Percentiles rank a stretch among this genome's conserved stretches.
These are phyloP conservation scores for Trichoderma cornu-damae DNA, from an alignment of 2,329 filamentous ascomycete genomes.

Conservation along the genomic window DNA sequence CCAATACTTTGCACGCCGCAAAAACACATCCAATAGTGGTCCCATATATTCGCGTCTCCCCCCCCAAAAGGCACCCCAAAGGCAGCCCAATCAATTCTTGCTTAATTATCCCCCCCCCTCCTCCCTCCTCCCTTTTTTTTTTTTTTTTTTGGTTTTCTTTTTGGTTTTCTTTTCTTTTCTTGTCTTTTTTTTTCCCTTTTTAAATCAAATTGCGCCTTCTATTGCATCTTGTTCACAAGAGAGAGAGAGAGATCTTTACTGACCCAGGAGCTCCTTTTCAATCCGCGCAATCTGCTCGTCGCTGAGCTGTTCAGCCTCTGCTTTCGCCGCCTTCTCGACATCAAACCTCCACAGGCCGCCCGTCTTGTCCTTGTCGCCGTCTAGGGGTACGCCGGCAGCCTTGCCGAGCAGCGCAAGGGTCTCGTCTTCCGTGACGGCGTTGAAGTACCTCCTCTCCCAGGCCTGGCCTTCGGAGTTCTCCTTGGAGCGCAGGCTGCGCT, in stretches of 20 bases:
- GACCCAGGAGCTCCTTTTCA: constrained; percentile 42
- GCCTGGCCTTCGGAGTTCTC: constrained; percentile 68
- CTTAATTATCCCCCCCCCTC: not conserved
- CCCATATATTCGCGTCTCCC: constrained; percentile 6
- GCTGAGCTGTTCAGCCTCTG: constrained; percentile 34
- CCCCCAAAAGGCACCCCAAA: not conserved
- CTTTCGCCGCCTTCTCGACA: constrained; percentile 40
- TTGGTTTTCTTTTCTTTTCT: not conserved
- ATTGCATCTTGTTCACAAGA: not conserved
- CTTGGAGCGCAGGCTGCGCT: constrained; percentile 66
- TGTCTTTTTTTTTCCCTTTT: not conserved
- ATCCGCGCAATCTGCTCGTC: constrained; percentile 39
- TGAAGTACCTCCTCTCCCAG: constrained; percentile 87
- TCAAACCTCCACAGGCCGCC: constrained; percentile 58
- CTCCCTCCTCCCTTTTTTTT: not conserved
- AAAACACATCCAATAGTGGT: constrained; percentile 1
- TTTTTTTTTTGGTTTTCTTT: no score
- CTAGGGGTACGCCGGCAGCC: constrained; percentile 42
- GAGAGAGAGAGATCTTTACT: constrained; percentile 25
- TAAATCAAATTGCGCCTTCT: not conserved
- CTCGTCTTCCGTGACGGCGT: constrained; percentile 43
- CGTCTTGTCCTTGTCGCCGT: constrained; percentile 56
- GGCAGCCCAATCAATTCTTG: not conserved
- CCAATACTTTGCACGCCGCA: not conserved
- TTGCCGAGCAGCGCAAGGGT: constrained; percentile 43